Evolutionary conservation across 2,329 filamentous ascomycete species (phyloP), one percentile per base, ranked within the genome.

Genomic region (Penicillium sp.): DNA sequence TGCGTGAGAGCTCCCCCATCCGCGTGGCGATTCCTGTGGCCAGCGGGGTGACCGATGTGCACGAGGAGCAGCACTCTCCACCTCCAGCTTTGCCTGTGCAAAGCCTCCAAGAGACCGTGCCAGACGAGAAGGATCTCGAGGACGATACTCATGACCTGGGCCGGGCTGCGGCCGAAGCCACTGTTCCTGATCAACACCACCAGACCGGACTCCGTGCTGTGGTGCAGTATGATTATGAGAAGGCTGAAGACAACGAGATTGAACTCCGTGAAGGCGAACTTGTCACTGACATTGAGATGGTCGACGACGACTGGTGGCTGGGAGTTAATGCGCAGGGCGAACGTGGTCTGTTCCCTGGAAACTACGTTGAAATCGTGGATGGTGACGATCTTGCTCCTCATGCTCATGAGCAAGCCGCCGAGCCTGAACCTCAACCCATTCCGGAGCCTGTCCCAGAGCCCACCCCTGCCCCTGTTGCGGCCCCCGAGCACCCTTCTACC

Each of bases 251-350:
- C 64, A 99, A 99, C 69, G 95, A 99, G 77, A 85, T 99, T 56
- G 92, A 96, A 63, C 83, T 99, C 19, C 82, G 85, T 26, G 95
- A 99, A 76, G 93, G 93, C 61, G 90, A 97, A 68, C 85, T 88
- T 62, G 89, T 99, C 37, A 92, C 85, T 24, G 89, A 96, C 71
- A 96, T 99, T 68, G 91, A 98, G 61, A 96, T 96, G 90, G 91
- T 99, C 2, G 95, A 98, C 67, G 90, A 96, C 51, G 93, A 99
- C 72, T 99, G 95, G 95, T 99, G 95, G 95, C 90, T 96, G 84
- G 95, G 96, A 44, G 90, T 89, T 64, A 99, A 98, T 78, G 79
- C 83, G 22, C 82, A 81, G 60, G 95, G 95, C 66, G 91, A 97
- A 75, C 88, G 82, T 57, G 95, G 95, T 48, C 82, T 99, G 35